Base-by-base conservation (phyloP, 108 stramenopile species). In the Skeletonema menzelii region DNA sequence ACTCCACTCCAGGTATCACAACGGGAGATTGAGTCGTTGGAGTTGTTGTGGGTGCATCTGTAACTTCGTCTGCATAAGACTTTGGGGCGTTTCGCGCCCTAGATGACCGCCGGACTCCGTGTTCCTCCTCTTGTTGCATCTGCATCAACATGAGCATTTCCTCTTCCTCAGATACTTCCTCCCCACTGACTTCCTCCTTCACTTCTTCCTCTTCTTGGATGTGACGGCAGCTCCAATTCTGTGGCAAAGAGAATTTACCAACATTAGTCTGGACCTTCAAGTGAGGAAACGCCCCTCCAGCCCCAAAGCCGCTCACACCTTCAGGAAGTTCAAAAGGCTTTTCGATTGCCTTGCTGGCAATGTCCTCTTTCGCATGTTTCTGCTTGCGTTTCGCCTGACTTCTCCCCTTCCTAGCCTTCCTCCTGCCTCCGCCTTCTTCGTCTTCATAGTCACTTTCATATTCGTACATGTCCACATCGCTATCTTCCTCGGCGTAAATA, bases 361-460 rank as follows among this genome's bases (percentile, higher is more conserved):
- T 65, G 30, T 80, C 79, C 13, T 76, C 79, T 56, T 76, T 61
- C 12, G 53, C 35, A n/a, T 6, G 28, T 47, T 53, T 57, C 22
- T 63, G 46, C 10, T 75, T 76, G 2, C 31, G 5, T 7, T 32
- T 62, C 10, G 14, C 26, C 13, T 70, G 63, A 2, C 40, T 28
- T 14, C 30, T 64, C 12, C 35, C 59, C n/a, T 76, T 70, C 44
- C 44, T 59, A 27, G 77, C 73, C 34, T 32, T 74, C 40, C 64
- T 28, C 37, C 59, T 78, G 24, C 68, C 79, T 31, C 46, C 27
- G 26, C 57, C 31, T 8, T 82, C 76, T 17, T 89, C 86, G 46
- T 94, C 89, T 19, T 91, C 88, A 22, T 87, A 40, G 64, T 90
- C 89, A 71, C 86, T 88, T 59, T 95, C 91, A 69, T 91, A 83